Conservation (phyloP, 345 rosid species). For the Salix suchowensis region DNA sequence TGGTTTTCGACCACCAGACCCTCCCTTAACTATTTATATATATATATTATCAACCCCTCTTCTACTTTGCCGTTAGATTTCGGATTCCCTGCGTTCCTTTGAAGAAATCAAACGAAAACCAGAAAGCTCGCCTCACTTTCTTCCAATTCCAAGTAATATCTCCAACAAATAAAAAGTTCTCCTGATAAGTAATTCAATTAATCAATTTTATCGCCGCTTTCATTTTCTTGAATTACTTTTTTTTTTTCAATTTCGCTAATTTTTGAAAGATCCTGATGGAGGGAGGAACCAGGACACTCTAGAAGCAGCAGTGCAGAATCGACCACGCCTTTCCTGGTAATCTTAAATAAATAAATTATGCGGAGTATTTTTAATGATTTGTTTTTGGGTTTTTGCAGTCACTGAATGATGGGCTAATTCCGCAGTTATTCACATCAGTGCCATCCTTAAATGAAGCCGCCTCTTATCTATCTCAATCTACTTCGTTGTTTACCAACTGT, state of each 20-base stretch:
- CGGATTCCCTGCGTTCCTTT: not conserved
- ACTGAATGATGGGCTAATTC: constrained; percentile 24
- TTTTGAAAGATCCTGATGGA: constrained; percentile 27
- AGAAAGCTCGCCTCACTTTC: too few species aligned
- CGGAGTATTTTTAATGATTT: not conserved
- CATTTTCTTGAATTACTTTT: not conserved
- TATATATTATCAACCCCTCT: too few species aligned
- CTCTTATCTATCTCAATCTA: constrained; percentile 52
- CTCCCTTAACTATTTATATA: too few species aligned
- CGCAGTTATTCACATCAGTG: constrained; percentile 42
- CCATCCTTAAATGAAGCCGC: constrained; percentile 56
- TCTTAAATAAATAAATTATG: not conserved
- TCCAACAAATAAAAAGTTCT: not conserved
- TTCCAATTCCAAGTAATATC: too few species aligned
- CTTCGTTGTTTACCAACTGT: constrained; percentile 49
- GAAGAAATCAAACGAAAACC: not conserved
- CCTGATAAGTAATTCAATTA: not conserved
- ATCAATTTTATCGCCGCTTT: not conserved
- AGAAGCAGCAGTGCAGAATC: constrained; percentile 27
- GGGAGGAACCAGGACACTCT: constrained; percentile 36
- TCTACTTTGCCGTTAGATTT: too few species aligned
- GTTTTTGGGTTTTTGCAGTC: not conserved
- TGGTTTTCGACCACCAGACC: too few species aligned
- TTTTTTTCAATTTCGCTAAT: not conserved
- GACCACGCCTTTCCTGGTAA: constrained; percentile 16